Percentiles rank a stretch among this genome's conserved stretches.
Conservation (phyloP, 805 yeast genomes). For the Spathaspora gorwiae region DNA sequence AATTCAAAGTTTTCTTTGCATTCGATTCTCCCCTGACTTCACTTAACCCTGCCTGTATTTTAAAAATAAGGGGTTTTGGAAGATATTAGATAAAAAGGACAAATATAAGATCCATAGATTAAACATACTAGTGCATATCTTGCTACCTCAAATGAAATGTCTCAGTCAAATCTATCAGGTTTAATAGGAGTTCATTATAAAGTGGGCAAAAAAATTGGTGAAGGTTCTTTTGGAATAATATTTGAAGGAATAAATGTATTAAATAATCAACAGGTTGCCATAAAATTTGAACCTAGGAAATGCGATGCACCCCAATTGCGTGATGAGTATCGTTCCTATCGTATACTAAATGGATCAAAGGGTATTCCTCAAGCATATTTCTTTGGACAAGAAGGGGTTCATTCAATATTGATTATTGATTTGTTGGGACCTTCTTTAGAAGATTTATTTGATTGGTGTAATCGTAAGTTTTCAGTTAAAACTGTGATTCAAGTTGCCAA, state of each 20-base stretch:
- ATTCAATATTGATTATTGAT: conserved; percentile 91
- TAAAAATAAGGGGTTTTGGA: too few species aligned
- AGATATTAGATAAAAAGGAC: background rate
- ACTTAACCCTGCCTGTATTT: too few species aligned
- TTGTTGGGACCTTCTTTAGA: conserved; percentile 93
- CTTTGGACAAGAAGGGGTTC: conserved; percentile 97
- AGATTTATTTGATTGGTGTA: conserved; percentile 98
- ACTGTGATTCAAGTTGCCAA: conserved; percentile 92
- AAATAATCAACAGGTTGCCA: conserved; percentile 91
- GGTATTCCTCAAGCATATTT: conserved; percentile 97
- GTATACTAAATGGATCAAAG: conserved; percentile 70
- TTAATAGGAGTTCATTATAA: conserved; percentile 91
- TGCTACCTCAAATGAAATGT: conserved; percentile 20
- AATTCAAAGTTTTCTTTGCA: too few species aligned
- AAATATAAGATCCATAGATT: background rate
- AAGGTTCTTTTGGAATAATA: conserved; percentile 96
- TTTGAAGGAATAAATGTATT: conserved; percentile 93
- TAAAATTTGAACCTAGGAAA: conserved; percentile 94
- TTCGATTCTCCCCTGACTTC: too few species aligned
- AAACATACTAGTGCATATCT: background rate
- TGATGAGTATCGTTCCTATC: conserved; percentile 95
- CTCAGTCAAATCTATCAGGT: conserved; percentile 44
- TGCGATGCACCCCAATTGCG: conserved; percentile 96
- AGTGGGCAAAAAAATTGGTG: conserved; percentile 96
- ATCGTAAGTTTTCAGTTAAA: conserved; percentile 78